Evolutionary conservation across 2,329 filamentous ascomycete genomes (phyloP), one percentile per base, ranked within the genome.

Genomic region (Xylaria sp.): DNA sequence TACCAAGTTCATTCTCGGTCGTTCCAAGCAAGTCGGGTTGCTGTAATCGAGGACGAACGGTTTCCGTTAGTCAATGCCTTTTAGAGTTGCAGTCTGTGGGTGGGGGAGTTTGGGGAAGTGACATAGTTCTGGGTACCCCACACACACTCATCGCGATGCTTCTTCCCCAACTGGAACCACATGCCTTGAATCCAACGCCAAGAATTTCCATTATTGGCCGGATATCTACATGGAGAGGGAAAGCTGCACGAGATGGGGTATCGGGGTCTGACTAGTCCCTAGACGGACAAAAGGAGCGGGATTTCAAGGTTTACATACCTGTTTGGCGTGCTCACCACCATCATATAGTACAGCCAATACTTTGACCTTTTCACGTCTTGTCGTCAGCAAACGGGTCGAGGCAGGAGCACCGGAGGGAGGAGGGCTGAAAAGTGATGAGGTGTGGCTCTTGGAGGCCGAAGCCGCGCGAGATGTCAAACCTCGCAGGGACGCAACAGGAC

Each of bases 1-100:
- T 87, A 77, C 96, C 96, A 71, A 99, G 93, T 88, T 99, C 96
- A 83, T 98, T 98, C 88, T 99, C 93, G 58, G 94, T 97, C 72
- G 96, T 97, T 79, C 96, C 96, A 78, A 97, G 90, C 76, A 99
- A 88, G 78, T 88, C 89, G 73, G 94, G 94, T 81, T 90, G 88
- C 87, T 90, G 69, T 61, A 74, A 72, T 73, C 65, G 68, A 69
- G n/a, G 61, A 61, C 71, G 69, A 69, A 71, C 63, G 57, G 57
- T 57, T 56, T 28, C 23, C 20, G 62, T 77, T 75, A 73, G 76
- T 70, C 58, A 11, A 68, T 36, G 20, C 58, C 38, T 42, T 51
- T n/a, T 20, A 49, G 31, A 48, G 26, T 20, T 33, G 7, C 33
- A 54, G 54, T 28, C 46, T 17, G 38, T 23, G 38, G 33, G 59